phyloP scores from a whole-genome alignment of 108 stramenopile genomes.

The Hondaea fermentalgiana region DNA sequence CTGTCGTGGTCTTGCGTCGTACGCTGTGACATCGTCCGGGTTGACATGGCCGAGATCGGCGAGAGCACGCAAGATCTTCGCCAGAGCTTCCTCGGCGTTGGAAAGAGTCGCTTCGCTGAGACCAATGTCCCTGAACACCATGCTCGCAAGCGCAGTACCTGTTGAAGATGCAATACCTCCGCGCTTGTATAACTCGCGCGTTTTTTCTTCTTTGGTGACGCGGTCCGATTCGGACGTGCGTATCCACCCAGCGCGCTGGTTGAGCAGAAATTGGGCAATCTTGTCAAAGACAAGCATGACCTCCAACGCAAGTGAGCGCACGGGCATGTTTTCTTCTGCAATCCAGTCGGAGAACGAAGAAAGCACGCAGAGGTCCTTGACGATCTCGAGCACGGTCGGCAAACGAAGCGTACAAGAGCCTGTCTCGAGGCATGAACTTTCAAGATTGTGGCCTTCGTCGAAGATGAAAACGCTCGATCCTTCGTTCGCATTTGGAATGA shows the following conservation, averaged over 20 bases:
- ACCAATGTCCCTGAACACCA: not conserved
- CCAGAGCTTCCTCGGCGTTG: not conserved
- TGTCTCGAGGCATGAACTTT: slow-evolving; percentile 42
- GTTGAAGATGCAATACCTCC: not conserved
- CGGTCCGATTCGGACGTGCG: not conserved
- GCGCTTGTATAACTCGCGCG: not conserved
- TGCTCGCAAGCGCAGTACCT: not conserved
- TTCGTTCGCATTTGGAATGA: slow-evolving; percentile 56
- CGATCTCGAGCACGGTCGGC: not conserved
- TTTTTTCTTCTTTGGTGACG: not conserved
- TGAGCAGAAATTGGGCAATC: not conserved
- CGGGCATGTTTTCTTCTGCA: not conserved
- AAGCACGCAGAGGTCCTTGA: not conserved
- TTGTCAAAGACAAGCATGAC: not conserved
- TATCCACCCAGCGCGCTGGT: not conserved
- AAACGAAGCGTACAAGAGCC: not conserved
- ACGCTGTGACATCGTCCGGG: not conserved
- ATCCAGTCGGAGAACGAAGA: not conserved
- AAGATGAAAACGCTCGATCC: slow-evolving; percentile 78
- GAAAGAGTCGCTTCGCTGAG: not conserved
- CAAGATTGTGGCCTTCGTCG: slow-evolving; percentile 98
- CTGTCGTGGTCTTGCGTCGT: not conserved
- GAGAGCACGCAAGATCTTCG: not conserved
- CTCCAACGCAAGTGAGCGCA: not conserved
- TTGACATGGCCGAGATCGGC: not conserved